A percentile compares a stretch with the other conserved stretches of the same genome.
Conservation (phyloP, 2,329 filamentous ascomycete genomes). For the Lasiodiplodia gonubiensis region DNA sequence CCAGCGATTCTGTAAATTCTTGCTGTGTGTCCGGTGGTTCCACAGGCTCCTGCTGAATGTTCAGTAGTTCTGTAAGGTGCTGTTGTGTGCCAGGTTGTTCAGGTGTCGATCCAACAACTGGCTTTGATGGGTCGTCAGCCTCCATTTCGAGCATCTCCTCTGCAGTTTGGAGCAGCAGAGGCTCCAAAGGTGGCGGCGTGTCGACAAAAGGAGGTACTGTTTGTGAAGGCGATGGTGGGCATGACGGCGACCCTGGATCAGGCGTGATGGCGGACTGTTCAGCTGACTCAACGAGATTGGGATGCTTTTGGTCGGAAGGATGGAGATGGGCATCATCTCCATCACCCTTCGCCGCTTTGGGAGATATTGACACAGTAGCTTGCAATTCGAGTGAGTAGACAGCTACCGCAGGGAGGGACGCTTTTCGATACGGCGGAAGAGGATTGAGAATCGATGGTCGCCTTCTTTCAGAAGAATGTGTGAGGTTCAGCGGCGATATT, state of each 20-base stretch:
- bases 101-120: not conserved
- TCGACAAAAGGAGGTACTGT: not conserved
- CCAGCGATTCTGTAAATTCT: not conserved
- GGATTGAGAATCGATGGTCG: not conserved
- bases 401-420: not conserved
- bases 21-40: no score
- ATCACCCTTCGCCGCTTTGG: not conserved
- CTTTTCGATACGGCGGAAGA: not conserved
- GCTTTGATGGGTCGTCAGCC: not conserved
- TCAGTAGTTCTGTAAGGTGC: no score
- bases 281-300: not conserved
- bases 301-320: no score
- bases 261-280: not conserved
- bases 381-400: not conserved
- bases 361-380: not conserved
- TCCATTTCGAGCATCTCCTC: not conserved
- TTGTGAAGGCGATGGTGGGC: not conserved
- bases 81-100: not conserved
- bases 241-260: not conserved
- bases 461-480: not conserved
- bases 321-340: not conserved
- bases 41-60: no score
- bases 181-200: not conserved
- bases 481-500: not conserved
- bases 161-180: not conserved